A percentile compares a stretch with the other conserved stretches of the same genome.
Conservation (phyloP, 306 rosid genomes). For the Castanea sativa region DNA sequence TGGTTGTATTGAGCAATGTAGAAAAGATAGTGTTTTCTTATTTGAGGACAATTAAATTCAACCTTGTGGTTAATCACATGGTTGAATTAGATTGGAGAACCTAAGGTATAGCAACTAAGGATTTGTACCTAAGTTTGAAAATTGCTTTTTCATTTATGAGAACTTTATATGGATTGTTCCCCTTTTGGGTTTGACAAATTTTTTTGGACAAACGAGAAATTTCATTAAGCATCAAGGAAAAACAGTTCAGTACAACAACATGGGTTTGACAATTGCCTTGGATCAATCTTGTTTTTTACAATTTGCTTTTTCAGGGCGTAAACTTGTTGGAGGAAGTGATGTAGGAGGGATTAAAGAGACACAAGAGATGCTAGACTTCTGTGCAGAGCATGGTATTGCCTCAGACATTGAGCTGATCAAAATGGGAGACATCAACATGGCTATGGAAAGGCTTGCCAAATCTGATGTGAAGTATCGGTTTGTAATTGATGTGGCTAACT, state of each 20-base stretch:
- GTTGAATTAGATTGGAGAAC: no score
- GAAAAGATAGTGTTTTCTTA: no score
- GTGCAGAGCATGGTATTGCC: conserved; percentile 65
- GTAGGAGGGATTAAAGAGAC: conserved; percentile 90
- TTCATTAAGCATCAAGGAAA: no score
- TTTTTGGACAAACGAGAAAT: no score
- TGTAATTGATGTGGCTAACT: conserved; percentile 79
- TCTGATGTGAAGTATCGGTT: conserved; percentile 82
- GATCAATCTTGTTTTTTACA: neutral
- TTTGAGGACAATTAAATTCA: no score
- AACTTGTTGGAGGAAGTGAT: conserved; percentile 87
- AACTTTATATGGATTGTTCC: neutral
- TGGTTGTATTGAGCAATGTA: no score
- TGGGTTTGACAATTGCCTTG: neutral
- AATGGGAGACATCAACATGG: conserved; percentile 66
- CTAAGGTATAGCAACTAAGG: no score
- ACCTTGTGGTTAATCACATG: no score
- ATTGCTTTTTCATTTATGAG: no score
- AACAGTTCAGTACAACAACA: no score
- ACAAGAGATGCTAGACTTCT: conserved; percentile 92
- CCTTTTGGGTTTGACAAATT: neutral
- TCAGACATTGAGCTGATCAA: conserved; percentile 75
- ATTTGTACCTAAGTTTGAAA: neutral
- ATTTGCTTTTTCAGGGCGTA: conserved; percentile 46
- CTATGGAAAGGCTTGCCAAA: conserved; percentile 77